phyloP scores from a whole-genome alignment of 176 grass and related monocot species.

The Canna indica region DNA sequence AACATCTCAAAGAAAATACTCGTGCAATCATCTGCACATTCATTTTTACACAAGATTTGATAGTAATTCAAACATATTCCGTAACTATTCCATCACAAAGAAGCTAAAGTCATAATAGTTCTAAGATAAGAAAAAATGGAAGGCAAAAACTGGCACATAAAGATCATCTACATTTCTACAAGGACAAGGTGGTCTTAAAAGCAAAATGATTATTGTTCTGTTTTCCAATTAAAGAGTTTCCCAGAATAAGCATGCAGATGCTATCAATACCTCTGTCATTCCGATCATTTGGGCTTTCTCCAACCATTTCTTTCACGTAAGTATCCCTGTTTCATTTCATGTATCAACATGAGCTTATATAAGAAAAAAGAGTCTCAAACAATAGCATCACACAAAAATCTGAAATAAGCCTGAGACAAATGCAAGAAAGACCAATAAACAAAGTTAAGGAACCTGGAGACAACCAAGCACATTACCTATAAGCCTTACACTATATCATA shows the following conservation, averaged over 20 bases:
- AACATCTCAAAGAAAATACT: no score
- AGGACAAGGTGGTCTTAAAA: background rate
- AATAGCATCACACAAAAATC: background rate
- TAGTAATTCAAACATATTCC: no score
- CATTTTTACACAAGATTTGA: no score
- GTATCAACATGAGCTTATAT: background rate
- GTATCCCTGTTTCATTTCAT: slow-evolving; percentile 60
- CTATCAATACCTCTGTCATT: slow-evolving; percentile 74
- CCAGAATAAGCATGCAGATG: background rate
- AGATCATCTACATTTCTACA: background rate
- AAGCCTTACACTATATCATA: background rate
- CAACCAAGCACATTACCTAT: background rate
- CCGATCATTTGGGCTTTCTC: slow-evolving; percentile 91
- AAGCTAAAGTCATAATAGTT: no score
- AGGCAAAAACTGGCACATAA: background rate
- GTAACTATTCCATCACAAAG: no score
- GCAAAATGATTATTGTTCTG: background rate
- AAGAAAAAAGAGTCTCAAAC: background rate
- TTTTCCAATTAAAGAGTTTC: background rate
- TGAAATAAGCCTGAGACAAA: background rate
- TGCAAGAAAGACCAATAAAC: background rate
- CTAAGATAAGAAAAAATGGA: no score
- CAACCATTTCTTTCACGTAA: slow-evolving; percentile 90
- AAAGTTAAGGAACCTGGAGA: background rate
- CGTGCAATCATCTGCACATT: no score